Percentiles rank a stretch among this genome's conserved stretches.
These are phyloP conservation scores for Aspergillus quadricinctus DNA, from an alignment of 2,329 filamentous ascomycete species.

Conservation along the genomic window DNA sequence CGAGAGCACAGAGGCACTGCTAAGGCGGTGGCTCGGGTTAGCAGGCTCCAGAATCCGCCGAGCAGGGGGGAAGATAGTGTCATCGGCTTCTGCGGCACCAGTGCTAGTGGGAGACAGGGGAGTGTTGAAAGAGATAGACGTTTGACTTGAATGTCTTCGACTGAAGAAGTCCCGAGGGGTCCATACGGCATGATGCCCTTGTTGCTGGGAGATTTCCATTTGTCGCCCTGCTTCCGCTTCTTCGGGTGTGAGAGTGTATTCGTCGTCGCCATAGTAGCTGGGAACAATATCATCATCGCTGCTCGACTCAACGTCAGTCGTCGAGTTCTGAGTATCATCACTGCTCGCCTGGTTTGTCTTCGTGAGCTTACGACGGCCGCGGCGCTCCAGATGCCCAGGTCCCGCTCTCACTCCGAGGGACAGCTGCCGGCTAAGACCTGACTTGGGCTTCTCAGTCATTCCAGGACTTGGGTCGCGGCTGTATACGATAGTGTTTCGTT, in stretches of 20 bases:
- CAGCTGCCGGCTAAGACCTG: conserved; percentile 32
- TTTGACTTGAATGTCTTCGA: conserved; percentile 25
- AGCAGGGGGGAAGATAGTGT: conserved; percentile 27
- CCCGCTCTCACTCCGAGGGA: conserved; percentile 39
- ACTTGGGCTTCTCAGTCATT: conserved; percentile 24
- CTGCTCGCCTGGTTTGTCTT: conserved; percentile 22
- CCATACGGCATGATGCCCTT: conserved; percentile 11
- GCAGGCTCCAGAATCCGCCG: conserved; percentile 21
- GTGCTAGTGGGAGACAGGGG: conserved; percentile 25
- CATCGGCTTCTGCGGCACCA: conserved; percentile 27
- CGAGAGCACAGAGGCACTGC: conserved; percentile 48
- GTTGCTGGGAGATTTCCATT: conserved; percentile 15
- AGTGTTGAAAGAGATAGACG: conserved; percentile 16
- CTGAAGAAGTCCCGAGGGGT: conserved; percentile 14
- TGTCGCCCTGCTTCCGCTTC: conserved; percentile 29
- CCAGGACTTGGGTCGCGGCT: conserved; percentile 35
- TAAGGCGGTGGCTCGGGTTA: conserved; percentile 30
- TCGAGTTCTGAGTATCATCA: conserved; percentile 26
- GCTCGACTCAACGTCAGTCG: conserved; percentile 32
- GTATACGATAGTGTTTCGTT: conserved; percentile 37
- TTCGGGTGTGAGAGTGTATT: conserved; percentile 35
- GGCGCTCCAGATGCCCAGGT: conserved; percentile 33
- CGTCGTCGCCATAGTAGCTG: conserved; percentile 37
- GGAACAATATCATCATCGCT: conserved; percentile 36
- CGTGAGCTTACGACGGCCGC: conserved; percentile 24